Evolutionary conservation across 2,329 filamentous ascomycete genomes (phyloP).

Genomic region (Bretziella fagacearum): DNA sequence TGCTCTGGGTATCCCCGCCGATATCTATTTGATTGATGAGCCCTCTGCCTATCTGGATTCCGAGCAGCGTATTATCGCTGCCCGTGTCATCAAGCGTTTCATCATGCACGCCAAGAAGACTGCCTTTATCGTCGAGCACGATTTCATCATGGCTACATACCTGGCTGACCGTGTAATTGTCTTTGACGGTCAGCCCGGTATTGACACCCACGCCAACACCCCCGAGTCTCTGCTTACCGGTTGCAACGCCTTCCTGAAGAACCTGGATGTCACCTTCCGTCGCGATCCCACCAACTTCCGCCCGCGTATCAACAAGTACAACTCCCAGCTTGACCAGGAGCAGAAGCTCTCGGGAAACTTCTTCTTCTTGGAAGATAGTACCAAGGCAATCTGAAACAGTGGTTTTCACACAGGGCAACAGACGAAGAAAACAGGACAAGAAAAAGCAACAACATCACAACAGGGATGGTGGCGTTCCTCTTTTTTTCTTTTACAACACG

Average conservation of each 20-base stretch:
- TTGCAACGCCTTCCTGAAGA: conserved; percentile 94
- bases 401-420: conserved; percentile 16
- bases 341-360: conserved; percentile 91
- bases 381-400: conserved; percentile 36
- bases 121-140: conserved; percentile 97
- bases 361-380: conserved; percentile 83
- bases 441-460: conserved; percentile 23
- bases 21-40: conserved; percentile 98
- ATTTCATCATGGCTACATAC: conserved; percentile 87
- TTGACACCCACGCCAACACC: conserved; percentile 70
- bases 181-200: conserved; percentile 85
- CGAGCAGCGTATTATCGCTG: conserved; percentile 94
- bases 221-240: conserved; percentile 88
- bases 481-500: conserved; percentile 15
- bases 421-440: not conserved
- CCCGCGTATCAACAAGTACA: conserved; percentile 94
- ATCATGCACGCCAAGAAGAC: conserved; percentile 99
- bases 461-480: conserved; percentile 21
- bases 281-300: conserved; percentile 92
- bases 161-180: conserved; percentile 90
- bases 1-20: conserved; percentile 84
- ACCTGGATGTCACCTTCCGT: conserved; percentile 94
- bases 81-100: conserved; percentile 97
- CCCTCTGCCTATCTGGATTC: conserved; percentile 95
- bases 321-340: conserved; percentile 92